Evolutionary conservation across 352 stramenopile genomes (phyloP), one percentile per base, ranked within the genome.

Genomic region (Globisporangium ultimum): DNA sequence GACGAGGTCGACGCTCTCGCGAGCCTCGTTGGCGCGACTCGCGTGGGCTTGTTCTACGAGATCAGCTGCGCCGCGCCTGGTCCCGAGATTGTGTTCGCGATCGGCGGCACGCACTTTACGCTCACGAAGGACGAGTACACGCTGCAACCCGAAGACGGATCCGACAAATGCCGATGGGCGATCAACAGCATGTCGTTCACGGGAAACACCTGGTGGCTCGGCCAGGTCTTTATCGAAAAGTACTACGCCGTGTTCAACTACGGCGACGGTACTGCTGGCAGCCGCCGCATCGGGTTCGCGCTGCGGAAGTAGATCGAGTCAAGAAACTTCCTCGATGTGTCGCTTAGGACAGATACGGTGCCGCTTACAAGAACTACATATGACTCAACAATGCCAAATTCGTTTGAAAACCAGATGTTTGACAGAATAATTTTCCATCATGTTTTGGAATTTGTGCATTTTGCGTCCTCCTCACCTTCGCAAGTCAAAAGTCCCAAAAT

Each of bases 91-190:
- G 41, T 34, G 24, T 15, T 60, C 24, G 28, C 22, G 38, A n/a
- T 59, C 50, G 18, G 43, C 40, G 52, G 53, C 20, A 7, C 13
- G 14, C 8, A 13, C 22, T 55, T 42, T 15, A 17, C 38, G 17
- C 15, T 61, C 34, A 55, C 53, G 11, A 50, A 52, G n/a, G 18
- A 21, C 42, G 53, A 60, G 17, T 60, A 60, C 32, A 60, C 45
- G 22, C 10, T 40, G 17, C 43, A 11, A 10, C 28, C 7, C 8
- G 36, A 17, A 47, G 17, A 17, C 22, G 13, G 18, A 20, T 24
- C 21, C 15, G 17, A 10, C 24, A 36, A 36, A 3, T 50, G 53
- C 9, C 15, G 14, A 7, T 52, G 45, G 53, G 10, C 18, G 6
- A 48, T 56, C 20, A 2, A 38, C 12, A 24, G 32, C 18, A 22